Conservation (phyloP, 2,329 filamentous ascomycete species). For the Orbilia javanica region DNA sequence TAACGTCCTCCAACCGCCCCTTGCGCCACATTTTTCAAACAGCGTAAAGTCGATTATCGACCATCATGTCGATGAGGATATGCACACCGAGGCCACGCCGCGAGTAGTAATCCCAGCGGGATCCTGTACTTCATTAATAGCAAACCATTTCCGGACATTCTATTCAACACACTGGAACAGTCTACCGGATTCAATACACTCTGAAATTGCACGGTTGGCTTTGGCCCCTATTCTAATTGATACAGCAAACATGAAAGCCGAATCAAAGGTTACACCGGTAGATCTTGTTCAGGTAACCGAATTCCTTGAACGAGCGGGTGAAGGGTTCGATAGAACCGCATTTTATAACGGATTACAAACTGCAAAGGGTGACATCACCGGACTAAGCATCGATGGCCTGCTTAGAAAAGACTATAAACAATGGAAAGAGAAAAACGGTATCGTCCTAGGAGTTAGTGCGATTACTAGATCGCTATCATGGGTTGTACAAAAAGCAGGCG, state of each 20-base stretch:
- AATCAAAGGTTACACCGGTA: constrained; percentile 74
- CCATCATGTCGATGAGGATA: constrained; percentile 80
- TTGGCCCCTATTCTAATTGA: constrained; percentile 80
- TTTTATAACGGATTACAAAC: constrained; percentile 69
- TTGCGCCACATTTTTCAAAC: constrained; percentile 64
- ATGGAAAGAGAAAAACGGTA: constrained; percentile 71
- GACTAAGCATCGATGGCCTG: constrained; percentile 74
- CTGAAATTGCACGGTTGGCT: constrained; percentile 75
- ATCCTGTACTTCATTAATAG: constrained; percentile 79
- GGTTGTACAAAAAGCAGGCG: constrained; percentile 68
- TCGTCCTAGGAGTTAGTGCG: constrained; percentile 25
- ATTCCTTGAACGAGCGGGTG: constrained; percentile 60
- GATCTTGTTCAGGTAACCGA: constrained; percentile 67
- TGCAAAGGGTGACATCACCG: constrained; percentile 77
- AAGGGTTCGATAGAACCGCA: constrained; percentile 68
- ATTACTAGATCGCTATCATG: constrained; percentile 68
- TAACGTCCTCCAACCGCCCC: constrained; percentile 71
- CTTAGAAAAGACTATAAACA: constrained; percentile 87
- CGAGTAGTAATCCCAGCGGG: constrained; percentile 76
- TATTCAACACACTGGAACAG: constrained; percentile 67
- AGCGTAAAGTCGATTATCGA: constrained; percentile 78
- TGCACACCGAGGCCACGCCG: constrained; percentile 66
- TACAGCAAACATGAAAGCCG: constrained; percentile 73
- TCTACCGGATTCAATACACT: constrained; percentile 62
- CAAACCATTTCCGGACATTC: constrained; percentile 70